Evolutionary conservation across 805 yeast species (phyloP), one percentile per base, ranked within the genome.

Genomic region (Myxozyma kluyveri): DNA sequence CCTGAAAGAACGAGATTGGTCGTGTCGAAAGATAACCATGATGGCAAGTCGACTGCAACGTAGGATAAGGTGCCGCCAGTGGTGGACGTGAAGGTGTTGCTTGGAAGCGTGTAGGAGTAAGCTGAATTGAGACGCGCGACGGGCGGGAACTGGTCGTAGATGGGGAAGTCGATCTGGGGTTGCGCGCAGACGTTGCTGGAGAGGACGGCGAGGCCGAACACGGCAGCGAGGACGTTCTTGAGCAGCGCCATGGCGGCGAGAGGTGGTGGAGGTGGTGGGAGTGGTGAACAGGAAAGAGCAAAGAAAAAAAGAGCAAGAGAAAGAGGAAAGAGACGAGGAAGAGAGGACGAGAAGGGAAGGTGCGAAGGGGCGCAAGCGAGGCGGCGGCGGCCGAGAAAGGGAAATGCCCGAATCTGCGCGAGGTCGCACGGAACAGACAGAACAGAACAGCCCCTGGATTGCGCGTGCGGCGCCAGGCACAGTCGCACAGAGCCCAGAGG

Each of bases 91-190:
- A 79, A 88, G 1, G 98, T 91, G 60, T 82, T 80, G 53, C 78
- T 71, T 48, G 89, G 83, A 38, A 91, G 69, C 33, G 83, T 75
- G 69, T 87, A 91, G 18, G 71, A 60, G 69, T 84, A 91, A 1
- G 66, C 60, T 61, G 79, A 74, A 53, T 79, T 79, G 14, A 81
- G 79, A 52, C 95, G 76, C 3, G 96, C 98, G 12, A 93, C 87
- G 31, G 88, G 84, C 3, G 98, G 98, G 21, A 83, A 75, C 70
- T 91, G 99, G 65, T 82, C 81, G 58, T 77, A 70, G 65, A 89
- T 80, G n/a, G 96, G 90, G 73, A 84, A 87, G 41, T 86, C 86
- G 36, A 77, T 73, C 47, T 75, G 72, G 4, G 87, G 82, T 33
- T 77, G 70, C 10, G 81, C 79, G 21, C 38, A 17, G 27, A 45